Evolutionary conservation across 495 filamentous ascomycete genomes (phyloP), one percentile per base, ranked within the genome.

Genomic region (Daldinia caldariorum): DNA sequence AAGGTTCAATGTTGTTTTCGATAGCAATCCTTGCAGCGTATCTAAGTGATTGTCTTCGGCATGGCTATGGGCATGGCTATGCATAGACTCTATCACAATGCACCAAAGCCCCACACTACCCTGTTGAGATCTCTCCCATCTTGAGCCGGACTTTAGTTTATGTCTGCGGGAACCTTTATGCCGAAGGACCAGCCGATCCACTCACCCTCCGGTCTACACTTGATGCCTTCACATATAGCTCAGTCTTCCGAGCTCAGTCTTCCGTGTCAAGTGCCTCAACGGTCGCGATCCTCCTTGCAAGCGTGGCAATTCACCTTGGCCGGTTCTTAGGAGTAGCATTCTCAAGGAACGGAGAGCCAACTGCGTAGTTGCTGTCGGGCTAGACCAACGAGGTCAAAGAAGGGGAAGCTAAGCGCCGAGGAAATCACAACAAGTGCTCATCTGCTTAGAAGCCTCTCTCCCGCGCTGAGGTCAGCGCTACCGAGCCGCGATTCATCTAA

Each of bases 341-440:
- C 55, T 78, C 77, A 31, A 78, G 77, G 38, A 78, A 77, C 0
- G 77, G 77, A 8, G 75, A 67, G n/a, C 67, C 71, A 6, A 74
- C 45, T 4, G 75, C 66, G 37, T 79, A 79, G 37, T 76, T 70
- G 20, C 75, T 72, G 3, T 73, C 50, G 6, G 77, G 43, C 8
- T 12, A 9, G 6, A 20, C 20, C 20, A 47, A 22, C 75, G 4
- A 70, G 67, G 45, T 77, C 77, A 43, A 76, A 70, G 12, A 72
- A 74, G 35, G 75, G 75, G 53, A 77, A 75, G 0, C 75, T 75
- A 14, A 79, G 67, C 13, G 75, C 75, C 12, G 73, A 76, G 55
- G 3, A 79, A 76, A 3, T 75, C 68, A 16, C 77, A 76, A 75
- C 73, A 79, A 4, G 73, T 75, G 35, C 77, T 77, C 77, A 79